Evolutionary conservation across 768 basidiomycete genomes (phyloP), one percentile per base, ranked within the genome.

Genomic region (Mrakia hoshinonis): DNA sequence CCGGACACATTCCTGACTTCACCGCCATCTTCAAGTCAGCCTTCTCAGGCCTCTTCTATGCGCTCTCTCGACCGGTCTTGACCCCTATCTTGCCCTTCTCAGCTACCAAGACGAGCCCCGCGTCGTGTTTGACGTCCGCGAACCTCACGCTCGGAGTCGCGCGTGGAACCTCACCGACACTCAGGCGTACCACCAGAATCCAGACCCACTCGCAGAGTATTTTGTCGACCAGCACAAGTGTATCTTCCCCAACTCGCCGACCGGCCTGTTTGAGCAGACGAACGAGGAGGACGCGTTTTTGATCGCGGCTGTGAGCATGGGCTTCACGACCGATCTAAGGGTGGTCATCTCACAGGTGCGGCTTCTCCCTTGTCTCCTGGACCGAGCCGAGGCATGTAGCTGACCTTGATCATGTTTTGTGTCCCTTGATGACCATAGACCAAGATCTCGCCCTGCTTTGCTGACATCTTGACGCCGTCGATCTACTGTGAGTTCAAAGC

Each of bases 281-380:
- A 65, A 65, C 24, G 39, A 65, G 43, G 63, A 65, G 63, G 48
- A 65, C 22, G 63, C 63, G 4, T 65, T 65, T 39, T 65, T 65
- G 43, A 26, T 65, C 12, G 26, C 46, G 12, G 43, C 63, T 4
- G 48, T 65, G 7, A 46, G 39, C 20, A 34, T 29, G 34, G 63
- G 63, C 1, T 65, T 65, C 46, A 65, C 63, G 48, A 61, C 58
- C 4, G 58, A 61, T n/a, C 34, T 65, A 10, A 24, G 58, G 39
- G 26, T 39, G 4, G 46, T 47, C 22, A 29, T 65, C 29, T 48
- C 46, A 6, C 63, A 63, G 62, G 62, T 63, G 29, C 4, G 62
- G 34, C 60, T 31, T 61, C 38, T n/a, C n/a, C n/a, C n/a, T n/a
- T n/a, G n/a, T n/a, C n/a, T n/a, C n/a, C n/a, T n/a, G n/a, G n/a